These are phyloP conservation scores for Gaertneriomyces semiglobifer DNA, from an alignment of 192 early-diverging fungal species.

Conservation along the genomic window DNA sequence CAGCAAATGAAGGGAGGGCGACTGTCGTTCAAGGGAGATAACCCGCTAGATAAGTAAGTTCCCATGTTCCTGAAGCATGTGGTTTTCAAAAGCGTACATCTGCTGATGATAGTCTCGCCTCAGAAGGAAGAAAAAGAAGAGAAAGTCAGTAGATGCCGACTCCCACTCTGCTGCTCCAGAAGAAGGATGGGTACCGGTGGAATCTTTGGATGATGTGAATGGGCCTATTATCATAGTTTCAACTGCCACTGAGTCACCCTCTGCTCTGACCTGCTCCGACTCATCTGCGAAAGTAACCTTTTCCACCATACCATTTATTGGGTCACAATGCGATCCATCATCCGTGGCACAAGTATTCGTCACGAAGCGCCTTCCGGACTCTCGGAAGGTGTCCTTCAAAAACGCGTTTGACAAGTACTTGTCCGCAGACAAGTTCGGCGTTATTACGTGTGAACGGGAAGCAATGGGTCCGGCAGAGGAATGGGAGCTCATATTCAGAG, in stretches of 20 bases:
- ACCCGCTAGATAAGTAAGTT: constrained; percentile 46
- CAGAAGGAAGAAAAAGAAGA: constrained; percentile 25
- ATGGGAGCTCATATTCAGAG: constrained; percentile 64
- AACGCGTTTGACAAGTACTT: constrained; percentile 65
- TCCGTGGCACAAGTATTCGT: constrained; percentile 69
- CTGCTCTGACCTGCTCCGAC: constrained; percentile 41
- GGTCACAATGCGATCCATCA: constrained; percentile 16
- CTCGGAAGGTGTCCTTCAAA: constrained; percentile 54
- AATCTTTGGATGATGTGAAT: constrained; percentile 58
- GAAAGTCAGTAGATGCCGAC: constrained; percentile 7
- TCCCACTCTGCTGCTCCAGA: neutral
- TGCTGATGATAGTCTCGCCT: neutral
- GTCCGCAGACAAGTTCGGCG: constrained; percentile 74
- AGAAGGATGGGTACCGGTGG: constrained; percentile 63
- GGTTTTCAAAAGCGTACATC: neutral
- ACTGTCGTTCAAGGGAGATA: constrained; percentile 63
- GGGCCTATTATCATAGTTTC: constrained; percentile 67
- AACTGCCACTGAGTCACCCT: constrained; percentile 58
- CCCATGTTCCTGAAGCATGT: neutral
- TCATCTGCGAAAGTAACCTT: constrained; percentile 41
- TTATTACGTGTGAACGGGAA: constrained; percentile 65
- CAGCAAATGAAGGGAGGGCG: constrained; percentile 35
- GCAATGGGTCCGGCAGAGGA: constrained; percentile 79
- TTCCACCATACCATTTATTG: constrained; percentile 36
- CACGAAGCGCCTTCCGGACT: constrained; percentile 57